Base-by-base conservation (phyloP, 2,329 filamentous ascomycete genomes). In the Lachnellula willkommii region DNA sequence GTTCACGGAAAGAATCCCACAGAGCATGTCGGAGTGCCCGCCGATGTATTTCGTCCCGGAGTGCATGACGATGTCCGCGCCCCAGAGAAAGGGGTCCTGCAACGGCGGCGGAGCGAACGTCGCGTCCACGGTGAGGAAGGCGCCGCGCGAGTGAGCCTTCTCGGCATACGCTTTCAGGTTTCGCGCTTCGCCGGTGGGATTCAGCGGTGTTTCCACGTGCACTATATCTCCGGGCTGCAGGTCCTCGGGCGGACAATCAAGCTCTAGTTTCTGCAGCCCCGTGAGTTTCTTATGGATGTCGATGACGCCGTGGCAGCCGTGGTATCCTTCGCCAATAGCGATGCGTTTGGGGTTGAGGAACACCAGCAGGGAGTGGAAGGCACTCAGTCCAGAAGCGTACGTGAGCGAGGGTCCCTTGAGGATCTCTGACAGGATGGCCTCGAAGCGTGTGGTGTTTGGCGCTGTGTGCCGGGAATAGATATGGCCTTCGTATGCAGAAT, bases 1-100 rank as follows among this genome's bases (percentile, higher is more conserved):
- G 50, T 80, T 76, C 5, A 91, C 81, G 0, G 84, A 82, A 28
- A 99, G 74, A 17, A 95, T 87, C 22, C 94, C 94, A 68, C 89
- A 95, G 5, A 97, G 82, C 79, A 97, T 80, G 73, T 99, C 94
- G 62, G 87, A 93, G 74, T 99, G 94, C 0, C 94, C 94, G 20
- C 94, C 94, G 63, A 99, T 83, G 73, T 97, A 99, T 78, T 97
- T 99, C 17, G 92, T 96, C 3, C 91, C 94, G 51, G 82, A 88
- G 73, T 99, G 94, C 89, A 97, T 88, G 36, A 96, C 82, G 1
- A 92, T 73, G 72, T 97, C 93, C 28, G 88, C 90, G 47, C 90
- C 93, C 70, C 81, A 87, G 28, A 71, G 69, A 66, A 97, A 94
- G 0, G 94, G 92, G 66, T 96, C 89, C 70, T 90, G 87, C 56